phyloP scores from a whole-genome alignment of 2,329 filamentous ascomycete genomes.

The Colletotrichum sp. region DNA sequence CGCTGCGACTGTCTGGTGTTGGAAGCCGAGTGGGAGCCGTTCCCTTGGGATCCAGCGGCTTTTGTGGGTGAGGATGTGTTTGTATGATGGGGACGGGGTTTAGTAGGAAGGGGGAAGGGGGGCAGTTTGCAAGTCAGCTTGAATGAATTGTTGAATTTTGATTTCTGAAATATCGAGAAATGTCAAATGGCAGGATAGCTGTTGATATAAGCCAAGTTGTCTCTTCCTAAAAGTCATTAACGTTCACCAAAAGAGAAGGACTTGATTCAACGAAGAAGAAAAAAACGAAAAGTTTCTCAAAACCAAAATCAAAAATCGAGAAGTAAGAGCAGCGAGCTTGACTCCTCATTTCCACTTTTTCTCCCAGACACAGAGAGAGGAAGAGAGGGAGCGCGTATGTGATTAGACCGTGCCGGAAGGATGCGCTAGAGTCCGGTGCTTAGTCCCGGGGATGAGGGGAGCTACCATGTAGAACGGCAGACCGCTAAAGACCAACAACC shows the following conservation, averaged over 20 bases:
- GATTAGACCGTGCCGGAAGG: background rate
- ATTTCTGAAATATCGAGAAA: background rate
- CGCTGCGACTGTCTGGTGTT: background rate
- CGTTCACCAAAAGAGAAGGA: too few relatives aligned
- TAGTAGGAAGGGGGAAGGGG: too few relatives aligned
- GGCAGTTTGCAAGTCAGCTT: background rate
- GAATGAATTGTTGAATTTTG: background rate
- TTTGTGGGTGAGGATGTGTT: background rate
- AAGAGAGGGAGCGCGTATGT: background rate
- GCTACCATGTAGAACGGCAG: background rate
- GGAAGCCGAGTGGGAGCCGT: background rate
- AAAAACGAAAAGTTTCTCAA: background rate
- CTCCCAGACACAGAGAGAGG: background rate
- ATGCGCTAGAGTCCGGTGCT: background rate
- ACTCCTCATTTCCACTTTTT: background rate
- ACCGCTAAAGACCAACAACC: background rate
- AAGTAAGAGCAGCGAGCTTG: background rate
- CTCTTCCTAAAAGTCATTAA: too few relatives aligned
- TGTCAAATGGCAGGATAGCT: too few relatives aligned
- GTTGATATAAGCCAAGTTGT: too few relatives aligned
- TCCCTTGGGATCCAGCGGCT: background rate
- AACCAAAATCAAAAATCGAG: background rate
- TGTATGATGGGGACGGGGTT: fast-evolving
- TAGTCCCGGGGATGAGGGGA: background rate
- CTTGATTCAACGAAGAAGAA: too few relatives aligned